Evolutionary conservation across 1,284 basidiomycete genomes (phyloP).

Genomic region (Apiotrichum gamsii): DNA sequence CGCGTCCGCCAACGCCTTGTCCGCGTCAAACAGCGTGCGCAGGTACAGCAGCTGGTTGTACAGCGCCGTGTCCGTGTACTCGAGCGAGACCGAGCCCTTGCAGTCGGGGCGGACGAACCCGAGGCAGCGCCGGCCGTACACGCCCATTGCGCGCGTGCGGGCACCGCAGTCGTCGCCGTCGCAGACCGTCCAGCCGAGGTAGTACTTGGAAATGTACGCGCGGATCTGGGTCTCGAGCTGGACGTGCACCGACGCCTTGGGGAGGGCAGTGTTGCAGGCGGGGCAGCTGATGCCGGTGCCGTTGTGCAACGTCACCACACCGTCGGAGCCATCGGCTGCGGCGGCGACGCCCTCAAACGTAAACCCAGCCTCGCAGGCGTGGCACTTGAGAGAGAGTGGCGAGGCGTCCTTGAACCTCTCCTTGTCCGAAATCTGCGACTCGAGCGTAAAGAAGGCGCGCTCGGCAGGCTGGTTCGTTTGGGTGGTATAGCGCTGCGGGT

Average conservation of each 20-base stretch:
- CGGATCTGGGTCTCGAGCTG: slow-evolving; percentile 86
- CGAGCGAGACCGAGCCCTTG: slow-evolving; percentile 62
- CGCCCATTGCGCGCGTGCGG: slow-evolving; percentile 78
- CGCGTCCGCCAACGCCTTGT: slow-evolving; percentile 57
- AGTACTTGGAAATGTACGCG: slow-evolving; percentile 69
- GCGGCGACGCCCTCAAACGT: slow-evolving; percentile 58
- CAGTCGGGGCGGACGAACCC: slow-evolving; percentile 55
- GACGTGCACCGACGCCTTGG: slow-evolving; percentile 60
- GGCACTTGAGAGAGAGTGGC: slow-evolving; percentile 67
- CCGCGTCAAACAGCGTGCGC: slow-evolving; percentile 64
- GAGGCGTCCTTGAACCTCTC: slow-evolving; percentile 75
- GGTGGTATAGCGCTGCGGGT: slow-evolving; percentile 68
- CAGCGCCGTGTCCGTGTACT: slow-evolving; percentile 77
- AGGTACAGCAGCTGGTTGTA: slow-evolving; percentile 86
- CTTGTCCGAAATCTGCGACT: slow-evolving; percentile 82
- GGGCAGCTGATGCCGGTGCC: slow-evolving; percentile 53
- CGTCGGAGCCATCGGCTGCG: slow-evolving; percentile 51
- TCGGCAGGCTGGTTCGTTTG: slow-evolving; percentile 55
- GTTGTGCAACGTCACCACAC: slow-evolving; percentile 48
- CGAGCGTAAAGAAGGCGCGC: slow-evolving; percentile 69
- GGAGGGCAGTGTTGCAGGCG: slow-evolving; percentile 57
- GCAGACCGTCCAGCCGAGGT: slow-evolving; percentile 83
- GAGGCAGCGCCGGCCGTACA: slow-evolving; percentile 78
- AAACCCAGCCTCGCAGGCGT: slow-evolving; percentile 59
- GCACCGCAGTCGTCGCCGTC: slow-evolving; percentile 71